Evolutionary conservation across 2,329 filamentous ascomycete species (phyloP), one percentile per base, ranked within the genome.

Genomic region (Penicillium sp.): DNA sequence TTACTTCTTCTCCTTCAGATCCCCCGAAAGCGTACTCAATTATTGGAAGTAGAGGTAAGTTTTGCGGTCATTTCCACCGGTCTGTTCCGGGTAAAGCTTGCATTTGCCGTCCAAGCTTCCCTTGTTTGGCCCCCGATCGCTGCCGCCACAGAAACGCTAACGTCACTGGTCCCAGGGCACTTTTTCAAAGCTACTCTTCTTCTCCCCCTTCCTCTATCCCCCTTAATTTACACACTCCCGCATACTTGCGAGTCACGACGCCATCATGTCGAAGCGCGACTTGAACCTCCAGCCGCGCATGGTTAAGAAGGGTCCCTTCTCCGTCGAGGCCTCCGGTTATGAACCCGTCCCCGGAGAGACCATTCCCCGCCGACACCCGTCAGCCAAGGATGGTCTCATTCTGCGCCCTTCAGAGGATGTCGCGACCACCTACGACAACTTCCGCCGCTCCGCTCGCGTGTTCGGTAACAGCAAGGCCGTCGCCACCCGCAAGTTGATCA

Each of bases 301-400:
- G 76, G 79, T 84, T 68, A 87, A 89, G 76, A 86, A 87, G 74
- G 84, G 87, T 33, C 90, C 91, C 14, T 93, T 88, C 79, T 88
- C 88, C 55, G 79, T 92, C 69, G 90, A 95, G 67, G 85, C 83
- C 11, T 79, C 89, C 16, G 89, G 87, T 67, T 85, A 81, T 63
- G 77, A 87, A 70, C 86, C 87, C 65, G 83, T 89, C 59, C 81
- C 88, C 6, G 91, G 91, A 78, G 91, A 96, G 80, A 93, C 92
- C 49, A 87, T 91, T 63, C 91, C 92, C 39, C 88, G 90, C 66
- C 85, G 91, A 57, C 87, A 96, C 73, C 81, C 85, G 54, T 80
- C 81, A 57, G 85, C 88, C 61, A 90, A 89, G 73, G 82, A 96
- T 66, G 86, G 83, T 51, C 86, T 96, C 57, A 78, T 85, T 61